Conservation (phyloP, 2,329 filamentous ascomycete genomes). For the Paraconiothyrium brasiliense region DNA sequence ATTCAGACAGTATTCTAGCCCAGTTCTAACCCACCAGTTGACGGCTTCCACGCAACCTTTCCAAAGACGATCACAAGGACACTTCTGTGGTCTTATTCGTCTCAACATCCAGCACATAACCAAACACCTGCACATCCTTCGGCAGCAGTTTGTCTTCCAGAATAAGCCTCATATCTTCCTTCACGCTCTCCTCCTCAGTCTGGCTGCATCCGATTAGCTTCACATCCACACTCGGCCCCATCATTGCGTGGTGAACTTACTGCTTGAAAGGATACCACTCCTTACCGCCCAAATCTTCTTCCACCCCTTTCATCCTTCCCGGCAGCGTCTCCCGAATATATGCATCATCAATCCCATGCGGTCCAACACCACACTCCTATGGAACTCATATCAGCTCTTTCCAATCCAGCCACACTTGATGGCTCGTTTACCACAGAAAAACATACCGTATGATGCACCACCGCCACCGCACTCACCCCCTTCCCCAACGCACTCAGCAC, state of each 20-base stretch:
- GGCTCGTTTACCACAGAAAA: background rate
- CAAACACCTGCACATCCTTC: background rate
- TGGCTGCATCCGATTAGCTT: background rate
- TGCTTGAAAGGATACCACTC: background rate
- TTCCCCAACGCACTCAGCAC: conserved; percentile 7
- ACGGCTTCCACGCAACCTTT: background rate
- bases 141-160: background rate
- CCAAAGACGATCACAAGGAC: background rate
- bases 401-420: background rate
- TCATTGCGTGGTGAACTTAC: background rate
- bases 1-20: too few species aligned
- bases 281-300: background rate
- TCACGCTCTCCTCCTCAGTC: conserved; percentile 7
- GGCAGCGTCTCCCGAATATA: background rate
- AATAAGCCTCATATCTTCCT: conserved; percentile 6
- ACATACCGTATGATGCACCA: conserved; percentile 7
- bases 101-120: conserved; percentile 7
- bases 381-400: background rate
- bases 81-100: conserved; percentile 4
- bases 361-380: background rate
- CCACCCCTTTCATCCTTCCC: background rate
- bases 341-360: background rate
- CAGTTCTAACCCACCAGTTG: background rate
- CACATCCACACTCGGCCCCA: too few species aligned
- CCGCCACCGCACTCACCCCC: background rate